Base-by-base conservation (phyloP, 1,284 basidiomycete species). In the Pterula multifida region DNA sequence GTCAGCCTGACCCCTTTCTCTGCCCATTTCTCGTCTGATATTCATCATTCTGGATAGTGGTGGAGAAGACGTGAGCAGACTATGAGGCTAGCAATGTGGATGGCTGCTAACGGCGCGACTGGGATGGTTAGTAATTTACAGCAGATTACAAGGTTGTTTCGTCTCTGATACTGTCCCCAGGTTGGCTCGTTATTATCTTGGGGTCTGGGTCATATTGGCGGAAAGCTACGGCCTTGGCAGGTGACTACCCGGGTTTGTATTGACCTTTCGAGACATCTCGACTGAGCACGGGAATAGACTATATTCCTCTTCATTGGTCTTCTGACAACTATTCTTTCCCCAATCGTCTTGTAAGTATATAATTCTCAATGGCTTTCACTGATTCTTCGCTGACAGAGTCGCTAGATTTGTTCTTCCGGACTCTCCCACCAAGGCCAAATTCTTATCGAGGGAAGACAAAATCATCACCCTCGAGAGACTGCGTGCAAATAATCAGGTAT, bases 301-400 rank as follows among this genome's bases (percentile, higher is more conserved):
- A 73, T 75, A 50, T 76, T 73, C 59, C 58, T 75, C 28, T 74
- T 75, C 61, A 70, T 73, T 51, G 75, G 73, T 26, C 58, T 65
- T 6, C 55, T 75, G 44, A 70, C 72, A 3, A 56, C 73, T 19
- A 65, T 62, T n/a, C 61, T 62, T 26, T 69, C 68, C 15, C 72
- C 72, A 0, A 53, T 75, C 49, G 66, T 76, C 17, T 66, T 63
- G 66, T 74, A 56, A 32, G 64, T 65, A 35, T 23, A 22, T 28
- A 19, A 19, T 1, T 39, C 19, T 36, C 9, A 13, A 23, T 35
- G 3, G n/a, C 25, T 17, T 17, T 4, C 45, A 17, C 12, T 23
- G 51, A 24, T 26, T 6, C 17, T 24, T 12, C 3, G 4, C 36
- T 11, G 15, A 39, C 21, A 45, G 35, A 32, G 42, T 47, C 13